Evolutionary conservation across 306 rosid species (phyloP).

Genomic region (Potentilla sterilis): DNA sequence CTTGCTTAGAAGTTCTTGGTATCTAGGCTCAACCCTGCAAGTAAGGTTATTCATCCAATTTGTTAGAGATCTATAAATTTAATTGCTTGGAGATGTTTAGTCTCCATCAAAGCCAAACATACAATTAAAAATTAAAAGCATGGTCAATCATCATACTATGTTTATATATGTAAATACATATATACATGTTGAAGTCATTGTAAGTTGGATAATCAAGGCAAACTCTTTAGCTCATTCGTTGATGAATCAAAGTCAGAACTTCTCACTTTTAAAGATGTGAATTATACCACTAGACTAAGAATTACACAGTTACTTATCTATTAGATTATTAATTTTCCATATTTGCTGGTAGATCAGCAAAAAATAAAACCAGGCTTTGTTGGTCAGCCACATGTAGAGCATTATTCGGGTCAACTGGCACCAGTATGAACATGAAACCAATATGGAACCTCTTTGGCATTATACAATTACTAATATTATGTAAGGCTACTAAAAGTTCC

Average conservation of each 20-base stretch:
- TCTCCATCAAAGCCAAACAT: neutral
- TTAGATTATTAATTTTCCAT: neutral
- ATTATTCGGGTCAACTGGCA: neutral
- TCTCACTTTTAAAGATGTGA: neutral
- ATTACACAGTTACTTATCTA: neutral
- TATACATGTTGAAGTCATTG: neutral
- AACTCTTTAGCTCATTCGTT: neutral
- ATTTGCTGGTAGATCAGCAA: neutral
- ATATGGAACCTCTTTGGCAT: neutral
- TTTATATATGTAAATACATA: neutral
- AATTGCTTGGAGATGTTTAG: neutral
- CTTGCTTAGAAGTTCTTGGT: constrained; percentile 69
- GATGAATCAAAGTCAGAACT: neutral
- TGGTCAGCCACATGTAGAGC: constrained; percentile 3
- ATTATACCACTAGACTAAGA: neutral
- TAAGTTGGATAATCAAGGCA: neutral
- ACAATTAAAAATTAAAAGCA: neutral
- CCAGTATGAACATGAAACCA: neutral
- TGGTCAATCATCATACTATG: neutral
- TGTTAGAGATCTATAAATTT: neutral
- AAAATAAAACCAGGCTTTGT: neutral
- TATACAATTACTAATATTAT: neutral
- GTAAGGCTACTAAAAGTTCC: neutral
- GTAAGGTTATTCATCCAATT: neutral
- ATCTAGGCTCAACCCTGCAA: constrained; percentile 83